Percentiles rank a stretch among this genome's conserved stretches.
Evolutionary conservation across 768 basidiomycete species (phyloP).

Genomic region (Agrocybe pediades): DNA sequence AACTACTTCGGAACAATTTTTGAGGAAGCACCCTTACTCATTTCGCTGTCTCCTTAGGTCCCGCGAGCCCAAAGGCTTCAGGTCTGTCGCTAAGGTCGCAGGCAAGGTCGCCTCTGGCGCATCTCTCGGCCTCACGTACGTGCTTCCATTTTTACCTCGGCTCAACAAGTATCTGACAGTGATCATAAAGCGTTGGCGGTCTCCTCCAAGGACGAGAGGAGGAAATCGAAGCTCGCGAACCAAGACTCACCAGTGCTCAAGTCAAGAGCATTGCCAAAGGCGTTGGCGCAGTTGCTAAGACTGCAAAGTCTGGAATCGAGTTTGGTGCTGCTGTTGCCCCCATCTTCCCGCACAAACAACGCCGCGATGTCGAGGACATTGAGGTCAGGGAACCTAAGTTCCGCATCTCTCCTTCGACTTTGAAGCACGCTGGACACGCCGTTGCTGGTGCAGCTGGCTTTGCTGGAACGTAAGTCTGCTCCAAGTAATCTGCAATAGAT

Average conservation of each 20-base stretch:
- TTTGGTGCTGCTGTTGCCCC: slow-evolving; percentile 6
- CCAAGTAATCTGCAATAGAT: neutral
- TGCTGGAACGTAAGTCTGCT: neutral
- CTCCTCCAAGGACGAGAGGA: neutral
- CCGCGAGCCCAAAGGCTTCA: slow-evolving; percentile 3
- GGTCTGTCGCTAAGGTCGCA: neutral
- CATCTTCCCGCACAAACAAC: neutral
- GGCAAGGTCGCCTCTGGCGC: neutral
- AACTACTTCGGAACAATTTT: neutral
- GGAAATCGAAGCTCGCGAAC: neutral
- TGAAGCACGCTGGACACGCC: neutral
- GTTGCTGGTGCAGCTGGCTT: neutral
- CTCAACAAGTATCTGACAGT: neutral
- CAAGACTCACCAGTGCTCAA: slow-evolving; percentile 6
- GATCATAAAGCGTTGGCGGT: neutral
- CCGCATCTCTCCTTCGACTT: neutral
- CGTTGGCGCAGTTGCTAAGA: neutral
- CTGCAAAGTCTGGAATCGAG: slow-evolving; percentile 1
- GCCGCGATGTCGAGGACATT: neutral
- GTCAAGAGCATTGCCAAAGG: slow-evolving; percentile 1
- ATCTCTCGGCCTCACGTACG: slow-evolving; percentile 2
- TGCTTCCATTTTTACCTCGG: neutral
- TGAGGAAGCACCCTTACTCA: no score
- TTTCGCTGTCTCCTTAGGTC: neutral
- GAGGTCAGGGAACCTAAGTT: neutral